These are phyloP conservation scores for Saccharomycopsis phalli DNA, from an alignment of 1,139 yeast genomes.

Conservation along the genomic window DNA sequence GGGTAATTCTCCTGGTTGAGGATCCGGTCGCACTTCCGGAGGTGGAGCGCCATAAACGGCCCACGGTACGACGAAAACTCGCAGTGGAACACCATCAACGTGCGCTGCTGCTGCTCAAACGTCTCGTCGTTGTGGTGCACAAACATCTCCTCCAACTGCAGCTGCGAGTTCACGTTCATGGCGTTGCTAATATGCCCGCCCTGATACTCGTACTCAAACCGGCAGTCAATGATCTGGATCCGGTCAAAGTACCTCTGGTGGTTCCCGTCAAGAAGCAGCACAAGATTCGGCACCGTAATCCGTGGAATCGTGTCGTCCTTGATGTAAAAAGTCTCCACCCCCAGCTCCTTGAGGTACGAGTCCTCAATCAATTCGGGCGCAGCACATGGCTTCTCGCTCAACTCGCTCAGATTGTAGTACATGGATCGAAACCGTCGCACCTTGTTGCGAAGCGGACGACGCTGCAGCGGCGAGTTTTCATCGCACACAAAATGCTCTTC, in stretches of 20 bases:
- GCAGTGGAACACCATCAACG: constrained; percentile 77
- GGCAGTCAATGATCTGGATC: constrained; percentile 66
- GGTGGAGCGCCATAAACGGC: constrained; percentile 82
- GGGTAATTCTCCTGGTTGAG: constrained; percentile 73
- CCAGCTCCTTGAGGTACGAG: constrained; percentile 31
- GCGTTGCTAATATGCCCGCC: constrained; percentile 93
- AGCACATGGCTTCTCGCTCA: constrained; percentile 23
- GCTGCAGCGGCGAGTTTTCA: constrained; percentile 27
- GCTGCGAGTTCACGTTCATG: constrained; percentile 63
- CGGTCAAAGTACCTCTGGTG: constrained; percentile 50
- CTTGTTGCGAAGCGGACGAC: constrained; percentile 27
- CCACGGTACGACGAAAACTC: constrained; percentile 91
- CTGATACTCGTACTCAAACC: constrained; percentile 82
- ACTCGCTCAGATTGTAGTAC: constrained; percentile 31
- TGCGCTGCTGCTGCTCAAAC: constrained; percentile 24
- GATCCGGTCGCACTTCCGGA: constrained; percentile 75
- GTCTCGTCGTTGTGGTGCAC: constrained; percentile 22
- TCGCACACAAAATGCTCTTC: constrained; percentile 24
- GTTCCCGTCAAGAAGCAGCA: constrained; percentile 51
- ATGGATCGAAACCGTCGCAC: constrained; percentile 59
- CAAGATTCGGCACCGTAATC: constrained; percentile 57
- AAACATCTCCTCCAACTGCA: constrained; percentile 50
- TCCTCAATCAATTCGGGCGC: constrained; percentile 28
- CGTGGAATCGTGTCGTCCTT: constrained; percentile 65
- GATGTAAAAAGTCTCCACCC: constrained; percentile 38